Evolutionary conservation across 2,329 filamentous ascomycete species (phyloP).

Genomic region (Didymella exigua): DNA sequence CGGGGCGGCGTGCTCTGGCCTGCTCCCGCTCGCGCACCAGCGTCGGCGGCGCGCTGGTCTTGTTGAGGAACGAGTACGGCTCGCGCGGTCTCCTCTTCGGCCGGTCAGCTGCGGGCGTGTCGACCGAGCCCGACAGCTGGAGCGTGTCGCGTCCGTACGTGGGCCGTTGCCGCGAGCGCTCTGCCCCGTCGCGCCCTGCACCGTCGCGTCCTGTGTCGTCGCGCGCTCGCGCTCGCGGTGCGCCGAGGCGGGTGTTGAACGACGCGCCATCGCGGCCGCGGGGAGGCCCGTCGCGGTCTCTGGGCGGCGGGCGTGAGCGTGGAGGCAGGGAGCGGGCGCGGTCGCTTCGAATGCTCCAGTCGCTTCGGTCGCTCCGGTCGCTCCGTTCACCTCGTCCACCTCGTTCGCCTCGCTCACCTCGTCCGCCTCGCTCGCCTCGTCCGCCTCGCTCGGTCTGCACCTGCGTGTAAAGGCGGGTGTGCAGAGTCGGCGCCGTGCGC

Average conservation of each 20-base stretch:
- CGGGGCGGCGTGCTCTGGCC: constrained; percentile 10
- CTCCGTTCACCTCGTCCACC: no score
- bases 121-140: constrained; percentile 53
- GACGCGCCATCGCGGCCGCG: not conserved
- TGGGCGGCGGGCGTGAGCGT: constrained; percentile 15
- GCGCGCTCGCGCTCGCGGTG: not conserved
- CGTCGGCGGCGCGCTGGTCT: constrained; percentile 36
- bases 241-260: constrained; percentile 10
- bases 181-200: not conserved
- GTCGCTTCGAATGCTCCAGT: constrained; percentile 3
- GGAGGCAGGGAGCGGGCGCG: constrained; percentile 6
- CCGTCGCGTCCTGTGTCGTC: not conserved
- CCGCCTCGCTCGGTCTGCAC: constrained; percentile 28
- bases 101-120: constrained; percentile 27
- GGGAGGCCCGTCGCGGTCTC: constrained; percentile 25
- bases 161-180: constrained; percentile 14
- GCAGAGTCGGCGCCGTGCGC: constrained; percentile 35
- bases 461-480: constrained; percentile 47
- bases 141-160: constrained; percentile 47
- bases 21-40: constrained; percentile 24
- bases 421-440: no score
- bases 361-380: not conserved
- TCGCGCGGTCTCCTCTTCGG: constrained; percentile 34
- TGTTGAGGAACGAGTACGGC: constrained; percentile 43
- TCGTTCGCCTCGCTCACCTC: no score